Evolutionary conservation across 106 monocot species (phyloP), one percentile per base, ranked within the genome.

Genomic region (Acorus gramineus): DNA sequence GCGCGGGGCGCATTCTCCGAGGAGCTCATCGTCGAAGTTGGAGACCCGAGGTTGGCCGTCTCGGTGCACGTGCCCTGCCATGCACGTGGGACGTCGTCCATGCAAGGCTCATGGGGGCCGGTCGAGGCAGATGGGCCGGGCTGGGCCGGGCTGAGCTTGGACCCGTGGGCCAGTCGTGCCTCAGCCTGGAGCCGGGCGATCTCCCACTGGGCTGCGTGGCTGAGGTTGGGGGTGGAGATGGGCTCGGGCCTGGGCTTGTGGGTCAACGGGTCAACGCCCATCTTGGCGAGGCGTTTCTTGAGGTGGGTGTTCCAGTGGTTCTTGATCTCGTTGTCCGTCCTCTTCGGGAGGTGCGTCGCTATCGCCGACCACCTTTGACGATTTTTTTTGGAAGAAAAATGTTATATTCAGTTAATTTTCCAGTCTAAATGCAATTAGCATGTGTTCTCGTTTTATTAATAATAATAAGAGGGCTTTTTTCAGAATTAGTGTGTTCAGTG

Each of bases 201-300:
- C 70, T 90, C 89, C 89, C 89, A 90, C 67, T 90, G 89, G 9
- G 89, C 82, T 78, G 83, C 85, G 85, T 90, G 89, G 80, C 85
- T 79, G 63, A 81, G 82, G 62, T 71, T 84, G 14, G 81, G 70
- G 7, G 75, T 55, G 11, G 50, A 47, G 7, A 71, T 63, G 42
- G 68, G 58, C 48, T 73, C 73, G n/a, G 49, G 46, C n/a, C 63
- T 77, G 49, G 84, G 69, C 60, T 80, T 78, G 64, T 78, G 80
- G 55, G 85, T 85, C 55, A 71, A 55, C 11, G 85, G 85, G 50
- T 85, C 85, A 59, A 85, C 74, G 5, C 85, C 85, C 85, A 85
- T 85, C 68, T 77, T 85, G 8, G 80, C 65, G 9, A 85, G 64
- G 5, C 74, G 62, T 63, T 85, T 85, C 78, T 85, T 85, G 44